Evolutionary conservation across 352 stramenopile species (phyloP), one percentile per base, ranked within the genome.

Genomic region (Globisporangium abappressorium): DNA sequence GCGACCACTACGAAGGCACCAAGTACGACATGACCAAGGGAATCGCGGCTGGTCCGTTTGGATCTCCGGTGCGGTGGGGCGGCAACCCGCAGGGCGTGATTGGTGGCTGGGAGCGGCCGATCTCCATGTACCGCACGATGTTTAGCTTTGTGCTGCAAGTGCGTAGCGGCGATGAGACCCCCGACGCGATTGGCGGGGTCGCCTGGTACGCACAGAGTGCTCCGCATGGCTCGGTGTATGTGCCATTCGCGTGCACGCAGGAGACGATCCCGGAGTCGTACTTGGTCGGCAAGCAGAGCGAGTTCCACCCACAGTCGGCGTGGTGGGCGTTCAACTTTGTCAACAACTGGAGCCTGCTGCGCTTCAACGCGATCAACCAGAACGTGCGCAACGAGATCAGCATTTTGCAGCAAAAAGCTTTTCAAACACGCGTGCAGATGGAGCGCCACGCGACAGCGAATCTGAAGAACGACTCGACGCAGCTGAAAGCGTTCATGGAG

Each of bases 1-100:
- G 92, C 0, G 89, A 98, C 66, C 87, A 97, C 68, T 98, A 98
- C 68, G 77, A 98, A 84, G 90, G 87, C 34, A 98, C 92, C 3
- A 62, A 74, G 51, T 98, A 94, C 69, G 85, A 96, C 64, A 87
- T 97, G 78, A 92, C 78, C 7, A 85, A 96, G 73, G 90, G 90
- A 0, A 64, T 95, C 28, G 81, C 89, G 5, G 91, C 86, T 46
- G 95, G 95, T n/a, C 92, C 94, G 5, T 98, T 98, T 74, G 91
- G 92, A 22, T 75, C 81, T 24, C 93, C 93, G 1, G 84, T 98
- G 64, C 88, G 92, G 18, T 98, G 87, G 79, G 79, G 81, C 2
- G 81, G 86, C 20, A 81, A 75, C 46, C 18, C 75, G 15, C 66
- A 82, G 20, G 82, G 79, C 28, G 75, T 90, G 30, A 62, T 76